Base-by-base conservation (phyloP, 176 grass and related monocot genomes). In the Sorghum bicolor region DNA sequence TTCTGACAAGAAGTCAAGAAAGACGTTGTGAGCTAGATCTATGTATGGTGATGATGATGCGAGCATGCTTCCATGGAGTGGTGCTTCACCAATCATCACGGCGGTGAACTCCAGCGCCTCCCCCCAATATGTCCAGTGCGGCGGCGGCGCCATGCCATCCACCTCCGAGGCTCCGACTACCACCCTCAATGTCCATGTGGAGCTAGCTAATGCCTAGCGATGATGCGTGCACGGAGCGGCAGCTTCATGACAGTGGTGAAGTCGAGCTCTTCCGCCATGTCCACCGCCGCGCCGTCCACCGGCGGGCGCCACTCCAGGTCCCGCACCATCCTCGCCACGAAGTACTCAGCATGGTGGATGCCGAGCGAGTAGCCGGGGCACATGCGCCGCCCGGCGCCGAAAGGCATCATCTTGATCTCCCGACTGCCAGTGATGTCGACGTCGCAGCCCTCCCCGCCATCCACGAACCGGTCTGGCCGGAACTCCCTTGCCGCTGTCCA, bases 341-440 rank as follows among this genome's bases (percentile, higher is more conserved):
- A 93, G 78, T 76, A 93, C 85, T 93, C 77, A 4, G 87, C 85
- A 24, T 90, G 87, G 52, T 81, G 79, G 16, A 90, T 74, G 9
- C 84, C 91, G 14, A 87, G 17, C 16, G 34, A 25, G 70, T 88
- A 71, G 0, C 86, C 90, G 0, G 94, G 94, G 78, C 94, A 96
- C 76, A 90, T 84, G 41, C 94, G 39, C n/a, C 93, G 63, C n/a
- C 93, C 93, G 0, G 66, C 90, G 31, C 93, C 91, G 13, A 96
- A 96, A 2, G 94, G 88, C 83, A 93, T 96, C 93, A 96, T 96
- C 83, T 82, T 93, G 40, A 93, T 93, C 84, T 91, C 86, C 68
- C 71, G 78, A 30, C 86, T 93, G 15, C 82, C 88, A 0, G 75
- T 90, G 30, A 93, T 75, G 37, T 90, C 84, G 45, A 90, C 84